A percentile compares a stretch with the other conserved stretches of the same genome.
Conservation (phyloP, 768 basidiomycete genomes). For the Mycena latifolia region DNA sequence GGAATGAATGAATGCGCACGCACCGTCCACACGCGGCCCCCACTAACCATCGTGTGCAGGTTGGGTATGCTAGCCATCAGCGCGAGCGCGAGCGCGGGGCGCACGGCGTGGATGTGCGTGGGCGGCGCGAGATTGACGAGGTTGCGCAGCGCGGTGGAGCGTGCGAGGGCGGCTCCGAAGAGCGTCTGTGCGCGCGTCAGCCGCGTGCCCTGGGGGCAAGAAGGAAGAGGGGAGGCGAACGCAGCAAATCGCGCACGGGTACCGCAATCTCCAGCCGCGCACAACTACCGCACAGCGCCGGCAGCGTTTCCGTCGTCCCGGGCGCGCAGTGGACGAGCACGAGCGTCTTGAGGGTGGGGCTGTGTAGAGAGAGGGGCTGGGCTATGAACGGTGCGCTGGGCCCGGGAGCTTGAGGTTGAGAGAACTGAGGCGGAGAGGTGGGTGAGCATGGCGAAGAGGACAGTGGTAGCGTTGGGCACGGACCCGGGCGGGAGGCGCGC, state of each 20-base stretch:
- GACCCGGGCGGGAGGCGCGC: slow-evolving; percentile 44
- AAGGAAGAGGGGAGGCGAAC: slow-evolving; percentile 30
- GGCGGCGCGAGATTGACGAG: too few relatives aligned
- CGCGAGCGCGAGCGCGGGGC: too few relatives aligned
- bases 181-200: slow-evolving; percentile 55
- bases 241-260: slow-evolving; percentile 64
- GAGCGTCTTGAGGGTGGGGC: slow-evolving; percentile 53
- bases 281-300: slow-evolving; percentile 58
- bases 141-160: too few relatives aligned
- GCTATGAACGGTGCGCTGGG: slow-evolving; percentile 53
- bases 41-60: slow-evolving; percentile 61
- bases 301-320: too few relatives aligned
- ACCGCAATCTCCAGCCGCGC: too few relatives aligned
- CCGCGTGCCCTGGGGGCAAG: background rate
- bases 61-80: too few relatives aligned
- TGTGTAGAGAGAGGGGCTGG: slow-evolving; percentile 57
- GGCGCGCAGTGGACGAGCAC: slow-evolving; percentile 62
- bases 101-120: too few relatives aligned
- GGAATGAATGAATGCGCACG: too few relatives aligned
- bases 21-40: slow-evolving; percentile 68
- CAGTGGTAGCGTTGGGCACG: slow-evolving; percentile 35
- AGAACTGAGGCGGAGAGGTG: slow-evolving; percentile 2
- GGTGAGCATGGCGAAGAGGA: slow-evolving; percentile 46
- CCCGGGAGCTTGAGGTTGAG: slow-evolving; percentile 57
- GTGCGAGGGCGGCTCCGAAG: slow-evolving; percentile 59